A percentile compares a stretch with the other conserved stretches of the same genome.
These are phyloP conservation scores for Amanita jacksonii DNA, from an alignment of 768 basidiomycete genomes.

Conservation along the genomic window DNA sequence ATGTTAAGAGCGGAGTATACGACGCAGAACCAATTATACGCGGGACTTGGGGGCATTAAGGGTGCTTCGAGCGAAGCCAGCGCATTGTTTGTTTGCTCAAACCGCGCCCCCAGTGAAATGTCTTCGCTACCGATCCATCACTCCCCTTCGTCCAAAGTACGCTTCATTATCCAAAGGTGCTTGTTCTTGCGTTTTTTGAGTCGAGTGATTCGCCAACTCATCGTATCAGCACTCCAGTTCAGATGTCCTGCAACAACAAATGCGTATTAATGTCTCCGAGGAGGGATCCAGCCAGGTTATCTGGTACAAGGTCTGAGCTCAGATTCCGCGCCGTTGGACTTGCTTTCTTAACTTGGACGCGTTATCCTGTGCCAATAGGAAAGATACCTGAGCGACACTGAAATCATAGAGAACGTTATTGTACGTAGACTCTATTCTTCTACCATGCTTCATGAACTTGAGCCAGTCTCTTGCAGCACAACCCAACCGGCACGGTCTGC, in stretches of 20 bases:
- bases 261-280: conserved; percentile 54
- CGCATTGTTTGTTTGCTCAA: conserved; percentile 4
- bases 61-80: not conserved
- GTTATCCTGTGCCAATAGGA: conserved; percentile 46
- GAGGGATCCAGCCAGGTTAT: conserved; percentile 49
- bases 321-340: not conserved
- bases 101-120: too few relatives aligned
- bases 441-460: not conserved
- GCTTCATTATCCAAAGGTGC: conserved; percentile 27
- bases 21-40: conserved; percentile 67
- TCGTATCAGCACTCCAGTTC: conserved; percentile 33
- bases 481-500: conserved; percentile 49
- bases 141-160: conserved; percentile 5
- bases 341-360: conserved; percentile 7
- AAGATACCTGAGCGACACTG: conserved; percentile 60
- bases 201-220: not conserved
- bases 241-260: conserved; percentile 62
- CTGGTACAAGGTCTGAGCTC: conserved; percentile 60
- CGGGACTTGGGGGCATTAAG: conserved; percentile 58
- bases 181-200: not conserved
- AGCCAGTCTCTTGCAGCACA: conserved; percentile 37
- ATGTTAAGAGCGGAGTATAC: conserved; percentile 52
- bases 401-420: conserved; percentile 67
- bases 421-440: conserved; percentile 30
- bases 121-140: not conserved